phyloP scores from a whole-genome alignment of 1,284 basidiomycete species.

The Trichosporon faecale region DNA sequence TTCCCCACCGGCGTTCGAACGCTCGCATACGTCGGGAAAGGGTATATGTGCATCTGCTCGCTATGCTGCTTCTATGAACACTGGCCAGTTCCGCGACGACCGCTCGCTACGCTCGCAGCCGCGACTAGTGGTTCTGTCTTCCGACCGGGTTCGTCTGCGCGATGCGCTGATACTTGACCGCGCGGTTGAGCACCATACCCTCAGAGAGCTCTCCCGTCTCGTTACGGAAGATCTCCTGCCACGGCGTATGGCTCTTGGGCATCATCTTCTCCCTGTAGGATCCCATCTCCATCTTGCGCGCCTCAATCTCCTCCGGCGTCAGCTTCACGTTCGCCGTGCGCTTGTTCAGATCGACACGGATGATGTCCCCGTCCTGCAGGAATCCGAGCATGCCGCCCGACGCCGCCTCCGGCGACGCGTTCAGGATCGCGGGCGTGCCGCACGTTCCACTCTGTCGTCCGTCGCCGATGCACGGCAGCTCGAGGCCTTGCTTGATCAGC shows the following conservation, averaged over 20 bases:
- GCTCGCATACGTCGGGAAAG: too few species aligned
- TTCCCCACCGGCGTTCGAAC: too few species aligned
- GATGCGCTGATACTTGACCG: conserved; percentile 49
- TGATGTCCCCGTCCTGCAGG: conserved; percentile 48
- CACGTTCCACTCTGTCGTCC: conserved; percentile 51
- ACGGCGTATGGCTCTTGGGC: conserved; percentile 48
- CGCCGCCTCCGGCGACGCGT: conserved; percentile 50
- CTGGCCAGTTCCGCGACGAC: too few species aligned
- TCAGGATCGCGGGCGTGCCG: conserved; percentile 50
- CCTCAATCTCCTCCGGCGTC: conserved; percentile 36
- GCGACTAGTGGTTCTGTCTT: conserved; percentile 45
- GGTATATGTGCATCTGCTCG: too few species aligned
- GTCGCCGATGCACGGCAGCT: conserved; percentile 52
- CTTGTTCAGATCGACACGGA: conserved; percentile 47
- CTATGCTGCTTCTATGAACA: too few species aligned
- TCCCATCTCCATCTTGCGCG: conserved; percentile 41
- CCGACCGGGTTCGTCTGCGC: conserved; percentile 45
- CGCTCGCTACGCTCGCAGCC: too few species aligned
- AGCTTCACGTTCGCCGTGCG: conserved; percentile 44
- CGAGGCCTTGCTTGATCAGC: conserved; percentile 50
- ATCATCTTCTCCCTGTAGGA: conserved; percentile 28
- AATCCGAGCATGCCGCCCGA: conserved; percentile 49
- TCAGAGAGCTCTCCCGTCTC: conserved; percentile 46
- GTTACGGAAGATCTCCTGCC: conserved; percentile 51
- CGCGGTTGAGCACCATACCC: conserved; percentile 49